Conservation (phyloP, 179 eudicot species). For the Silene noctiflora region DNA sequence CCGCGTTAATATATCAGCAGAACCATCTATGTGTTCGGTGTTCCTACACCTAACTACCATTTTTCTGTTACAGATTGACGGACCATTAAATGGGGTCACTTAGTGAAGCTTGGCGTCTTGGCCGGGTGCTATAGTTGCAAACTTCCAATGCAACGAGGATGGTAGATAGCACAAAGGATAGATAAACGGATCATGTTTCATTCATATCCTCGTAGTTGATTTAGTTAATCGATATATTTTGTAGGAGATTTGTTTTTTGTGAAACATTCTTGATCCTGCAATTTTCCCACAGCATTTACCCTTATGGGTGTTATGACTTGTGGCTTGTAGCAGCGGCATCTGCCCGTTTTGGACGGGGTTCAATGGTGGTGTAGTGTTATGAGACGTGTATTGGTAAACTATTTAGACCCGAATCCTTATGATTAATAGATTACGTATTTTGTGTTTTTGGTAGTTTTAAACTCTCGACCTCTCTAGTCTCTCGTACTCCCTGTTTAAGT, state of each 20-base stretch:
- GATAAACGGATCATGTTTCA: neutral
- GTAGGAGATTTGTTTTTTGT: neutral
- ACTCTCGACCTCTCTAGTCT: too few relatives aligned
- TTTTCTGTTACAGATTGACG: neutral
- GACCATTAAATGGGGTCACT: neutral
- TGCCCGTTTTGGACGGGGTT: neutral
- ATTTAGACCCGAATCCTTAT: neutral
- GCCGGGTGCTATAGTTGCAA: neutral
- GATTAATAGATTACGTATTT: too few relatives aligned
- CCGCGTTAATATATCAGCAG: too few relatives aligned
- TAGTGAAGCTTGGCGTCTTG: too few relatives aligned
- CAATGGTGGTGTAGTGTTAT: neutral
- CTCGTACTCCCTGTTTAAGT: too few relatives aligned
- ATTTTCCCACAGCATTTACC: neutral
- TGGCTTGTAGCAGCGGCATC: neutral
- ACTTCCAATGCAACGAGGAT: neutral
- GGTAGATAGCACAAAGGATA: neutral
- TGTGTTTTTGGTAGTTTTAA: too few relatives aligned
- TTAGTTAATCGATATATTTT: too few relatives aligned
- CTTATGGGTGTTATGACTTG: too few relatives aligned
- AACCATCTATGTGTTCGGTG: too few relatives aligned
- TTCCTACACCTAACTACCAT: neutral
- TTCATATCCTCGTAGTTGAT: neutral
- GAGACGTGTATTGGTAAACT: too few relatives aligned
- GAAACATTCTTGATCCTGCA: neutral